These are phyloP conservation scores for Luffa aegyptiaca DNA, from an alignment of 306 rosid genomes.

Conservation along the genomic window DNA sequence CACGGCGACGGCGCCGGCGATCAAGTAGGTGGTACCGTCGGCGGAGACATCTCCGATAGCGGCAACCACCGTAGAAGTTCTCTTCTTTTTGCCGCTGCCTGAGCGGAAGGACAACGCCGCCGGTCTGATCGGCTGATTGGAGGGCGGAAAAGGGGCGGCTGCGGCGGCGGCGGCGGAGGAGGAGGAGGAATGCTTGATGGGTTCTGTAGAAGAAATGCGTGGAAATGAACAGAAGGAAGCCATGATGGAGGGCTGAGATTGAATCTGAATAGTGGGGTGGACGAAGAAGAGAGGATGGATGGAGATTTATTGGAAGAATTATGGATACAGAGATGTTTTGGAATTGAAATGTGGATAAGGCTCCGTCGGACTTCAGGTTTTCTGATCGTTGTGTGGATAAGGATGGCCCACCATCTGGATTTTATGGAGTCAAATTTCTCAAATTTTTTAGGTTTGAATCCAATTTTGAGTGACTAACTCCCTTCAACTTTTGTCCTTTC, in stretches of 20 bases:
- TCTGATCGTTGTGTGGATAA: constrained; percentile 33
- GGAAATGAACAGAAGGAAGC: constrained; percentile 1
- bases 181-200: not conserved
- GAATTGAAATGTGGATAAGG: constrained; percentile 42
- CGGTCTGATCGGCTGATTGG: constrained; percentile 4
- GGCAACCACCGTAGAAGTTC: constrained; percentile 43
- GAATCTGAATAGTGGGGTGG: not conserved
- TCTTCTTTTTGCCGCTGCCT: constrained; percentile 14
- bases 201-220: not conserved
- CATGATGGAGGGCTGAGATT: not conserved
- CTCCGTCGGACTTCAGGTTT: constrained; percentile 37
- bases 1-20: constrained; percentile 65
- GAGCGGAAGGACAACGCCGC: constrained; percentile 1
- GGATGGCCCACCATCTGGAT: constrained; percentile 22
- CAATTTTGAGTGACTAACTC: not conserved
- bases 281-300: not conserved
- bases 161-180: not conserved
- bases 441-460: not conserved
- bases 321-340: constrained; percentile 13
- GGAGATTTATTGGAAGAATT: not conserved
- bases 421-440: not conserved
- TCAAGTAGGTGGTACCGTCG: constrained; percentile 50
- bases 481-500: not conserved
- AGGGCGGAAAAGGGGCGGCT: not conserved
- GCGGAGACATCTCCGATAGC: constrained; percentile 74